Base-by-base conservation (phyloP, 805 yeast genomes). In the Ogataea populi-albae region DNA sequence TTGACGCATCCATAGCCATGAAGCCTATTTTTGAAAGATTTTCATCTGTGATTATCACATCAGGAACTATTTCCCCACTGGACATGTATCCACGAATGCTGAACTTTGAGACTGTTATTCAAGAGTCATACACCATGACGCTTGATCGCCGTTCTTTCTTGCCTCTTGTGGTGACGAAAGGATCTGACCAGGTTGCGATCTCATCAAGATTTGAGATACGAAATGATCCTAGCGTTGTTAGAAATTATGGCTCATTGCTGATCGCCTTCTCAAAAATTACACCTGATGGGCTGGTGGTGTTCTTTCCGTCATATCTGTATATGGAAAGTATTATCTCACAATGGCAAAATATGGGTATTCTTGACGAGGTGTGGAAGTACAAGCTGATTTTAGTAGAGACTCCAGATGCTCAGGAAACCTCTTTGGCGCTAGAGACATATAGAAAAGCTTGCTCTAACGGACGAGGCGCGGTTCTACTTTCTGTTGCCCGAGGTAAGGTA, bases 71-170 rank as follows among this genome's bases (percentile, higher is more conserved):
- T 31, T 91, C 98, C 0, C 99, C 99, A 1, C 74, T 93, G 58
- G 98, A 93, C 54, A 93, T 93, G 99, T 93, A 93, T 58, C 99
- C 98, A 5, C 81, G 86, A 50, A 91, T 91, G 98, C 67, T 91
- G 43, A 85, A 88, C 55, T 91, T 93, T 61, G 88, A 86, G 34
- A 89, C 98, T 0, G 95, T 89, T 3, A 72, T 93, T 23, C 96
- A 89, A 61, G 93, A 88, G 56, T 89, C 97, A 1, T 93, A 93
- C 56, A 78, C 97, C 1, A 93, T 93, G 97, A 86, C 98, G 0
- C 73, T 93, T 47, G 88, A 95, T 3, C 76, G 95, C 50, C 69
- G 95, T 45, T 85, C 98, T 0, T 93, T 93, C 59, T 69, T 93
- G 51, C 99, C 99, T 8, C 76, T 93, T 81, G 81, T 93, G 47